Conservation (phyloP, 2,329 filamentous ascomycete species). For the Stachybotrys echinatus region DNA sequence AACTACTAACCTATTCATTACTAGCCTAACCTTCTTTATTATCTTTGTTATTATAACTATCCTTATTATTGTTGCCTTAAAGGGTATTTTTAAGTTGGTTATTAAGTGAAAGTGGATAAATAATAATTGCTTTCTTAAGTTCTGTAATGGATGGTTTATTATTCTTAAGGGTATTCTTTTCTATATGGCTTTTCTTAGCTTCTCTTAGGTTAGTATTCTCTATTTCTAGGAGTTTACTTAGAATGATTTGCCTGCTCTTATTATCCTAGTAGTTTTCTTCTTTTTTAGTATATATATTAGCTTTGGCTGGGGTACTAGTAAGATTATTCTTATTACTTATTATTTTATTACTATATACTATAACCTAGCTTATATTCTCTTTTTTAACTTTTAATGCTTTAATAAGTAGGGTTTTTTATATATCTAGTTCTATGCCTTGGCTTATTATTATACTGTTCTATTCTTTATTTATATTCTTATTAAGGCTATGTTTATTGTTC, state of each 20-base stretch:
- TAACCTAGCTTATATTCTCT: slow-evolving; percentile 94
- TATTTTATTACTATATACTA: slow-evolving; percentile 88
- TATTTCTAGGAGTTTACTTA: slow-evolving; percentile 91
- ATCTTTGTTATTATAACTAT: slow-evolving; percentile 74
- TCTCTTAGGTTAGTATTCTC: slow-evolving; percentile 83
- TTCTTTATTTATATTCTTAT: slow-evolving; percentile 72
- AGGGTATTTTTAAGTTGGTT: slow-evolving; percentile 71
- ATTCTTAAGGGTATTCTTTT: slow-evolving; percentile 92
- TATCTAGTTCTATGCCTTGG: slow-evolving; percentile 90
- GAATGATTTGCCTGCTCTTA: slow-evolving; percentile 76
- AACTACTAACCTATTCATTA: slow-evolving; percentile 88
- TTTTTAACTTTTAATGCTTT: slow-evolving; percentile 86
- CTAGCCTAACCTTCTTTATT: slow-evolving; percentile 82
- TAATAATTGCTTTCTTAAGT: slow-evolving; percentile 81
- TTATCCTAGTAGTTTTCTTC: slow-evolving; percentile 85
- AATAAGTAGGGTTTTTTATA: slow-evolving; percentile 99
- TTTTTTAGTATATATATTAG: slow-evolving; percentile 74
- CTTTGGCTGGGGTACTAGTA: slow-evolving; percentile 79
- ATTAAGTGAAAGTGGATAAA: slow-evolving; percentile 74
- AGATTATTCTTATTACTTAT: slow-evolving; percentile 84
- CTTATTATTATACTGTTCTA: slow-evolving; percentile 91
- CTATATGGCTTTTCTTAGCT: slow-evolving; percentile 83
- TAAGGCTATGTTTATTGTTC: slow-evolving; percentile 84
- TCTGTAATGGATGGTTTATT: slow-evolving; percentile 89
- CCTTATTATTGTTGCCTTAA: slow-evolving; percentile 70